Evolutionary conservation across 371 early-diverging fungal genomes (phyloP).

Genomic region (Haplosporangium sp.): DNA sequence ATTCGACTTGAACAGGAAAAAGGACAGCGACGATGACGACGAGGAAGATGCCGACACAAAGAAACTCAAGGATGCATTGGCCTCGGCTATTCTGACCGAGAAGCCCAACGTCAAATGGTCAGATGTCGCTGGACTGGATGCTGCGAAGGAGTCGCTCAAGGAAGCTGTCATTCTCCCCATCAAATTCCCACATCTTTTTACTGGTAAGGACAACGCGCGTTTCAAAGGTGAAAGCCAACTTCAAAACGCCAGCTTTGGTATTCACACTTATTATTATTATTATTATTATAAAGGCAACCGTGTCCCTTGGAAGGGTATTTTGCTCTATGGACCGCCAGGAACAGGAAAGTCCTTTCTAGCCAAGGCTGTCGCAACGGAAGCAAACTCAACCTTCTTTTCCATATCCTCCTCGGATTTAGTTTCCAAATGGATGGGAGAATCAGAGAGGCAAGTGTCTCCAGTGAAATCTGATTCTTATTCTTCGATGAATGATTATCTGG

Average conservation of each 20-base stretch:
- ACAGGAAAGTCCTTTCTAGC: slow-evolving; percentile 98
- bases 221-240: not conserved
- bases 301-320: slow-evolving; percentile 97
- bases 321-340: slow-evolving; percentile 99
- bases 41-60: slow-evolving; percentile 92
- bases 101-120: slow-evolving; percentile 97
- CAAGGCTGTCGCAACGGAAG: slow-evolving; percentile 97
- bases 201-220: slow-evolving; percentile 61
- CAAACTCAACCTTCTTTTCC: slow-evolving; percentile 94
- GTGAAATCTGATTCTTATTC: not conserved
- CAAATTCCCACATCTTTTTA: slow-evolving; percentile 96
- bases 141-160: slow-evolving; percentile 97
- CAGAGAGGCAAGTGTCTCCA: slow-evolving; percentile 75
- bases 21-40: slow-evolving; percentile 63
- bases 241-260: too few relatives aligned
- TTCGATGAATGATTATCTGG: not conserved
- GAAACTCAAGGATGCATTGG: slow-evolving; percentile 78
- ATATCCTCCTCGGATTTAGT: slow-evolving; percentile 96
- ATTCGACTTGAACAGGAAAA: slow-evolving; percentile 49
- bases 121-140: slow-evolving; percentile 98
- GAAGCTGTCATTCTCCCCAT: slow-evolving; percentile 99
- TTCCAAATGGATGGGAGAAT: slow-evolving; percentile 98
- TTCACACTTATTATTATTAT: slow-evolving; percentile 6
- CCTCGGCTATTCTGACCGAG: slow-evolving; percentile 90
- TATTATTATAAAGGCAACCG: slow-evolving; percentile 75